Evolutionary conservation across 768 basidiomycete genomes (phyloP), one percentile per base, ranked within the genome.

Genomic region (Termitomyces eurrhizus): DNA sequence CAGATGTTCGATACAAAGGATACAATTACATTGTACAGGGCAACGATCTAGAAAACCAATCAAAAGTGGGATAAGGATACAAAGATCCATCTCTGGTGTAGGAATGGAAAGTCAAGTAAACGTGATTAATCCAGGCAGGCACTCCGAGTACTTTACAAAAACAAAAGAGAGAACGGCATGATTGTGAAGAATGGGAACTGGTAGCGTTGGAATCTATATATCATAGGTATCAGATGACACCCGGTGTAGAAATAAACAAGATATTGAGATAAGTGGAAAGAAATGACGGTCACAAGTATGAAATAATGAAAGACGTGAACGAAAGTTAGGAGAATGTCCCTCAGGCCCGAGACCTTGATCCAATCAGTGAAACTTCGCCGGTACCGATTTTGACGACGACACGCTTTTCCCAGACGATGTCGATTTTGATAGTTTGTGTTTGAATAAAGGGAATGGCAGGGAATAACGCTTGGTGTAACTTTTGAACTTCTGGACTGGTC

Each of bases 391-490:
- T 33, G 64, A 53, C 39, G 64, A 59, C 7, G 58, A 58, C n/a
- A 60, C 36, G 32, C 41, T 56, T 18, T 56, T 59, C 37, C 57
- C 12, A 16, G 54, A 44, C 21, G 48, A 51, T 14, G 55, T 24
- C 18, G 49, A 41, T 12, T 49, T 26, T 32, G 56, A 9, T 4
- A 53, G 45, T 24, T 50, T 54, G 50, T 18, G 59, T 33, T 62
- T 65, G 59, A 78, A 77, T 46, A 78, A 58, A 13, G 79, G 78
- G 56, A 82, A 76, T 18, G 78, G 77, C 48, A 80, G 70, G 7
- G 80, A 80, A 66, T 81, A 82, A n/a, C 80, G 75, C 60, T 81
- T 80, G 21, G 79, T 81, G 58, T 80, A 72, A 16, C 73, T 75
- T 51, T 75, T 77, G 13, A 81, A 66, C 57, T 72, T 76, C 52